Evolutionary conservation across 2,329 filamentous ascomycete genomes (phyloP).

Genomic region (Tolypocladium pustulatum): DNA sequence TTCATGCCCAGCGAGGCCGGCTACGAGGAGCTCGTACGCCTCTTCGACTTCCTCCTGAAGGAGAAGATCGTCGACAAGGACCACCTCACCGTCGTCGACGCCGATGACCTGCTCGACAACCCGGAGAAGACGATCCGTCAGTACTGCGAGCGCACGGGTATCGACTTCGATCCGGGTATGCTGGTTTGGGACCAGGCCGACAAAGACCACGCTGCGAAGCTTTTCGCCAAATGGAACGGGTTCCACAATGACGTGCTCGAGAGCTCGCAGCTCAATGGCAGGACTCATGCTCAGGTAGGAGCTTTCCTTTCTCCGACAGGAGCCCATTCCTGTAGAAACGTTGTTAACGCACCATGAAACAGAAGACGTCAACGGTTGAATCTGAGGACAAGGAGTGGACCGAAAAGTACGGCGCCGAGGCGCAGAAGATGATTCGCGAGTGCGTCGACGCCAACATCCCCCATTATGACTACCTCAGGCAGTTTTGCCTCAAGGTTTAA

Average conservation of each 20-base stretch:
- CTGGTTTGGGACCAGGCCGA: constrained; percentile 73
- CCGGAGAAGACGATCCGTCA: constrained; percentile 64
- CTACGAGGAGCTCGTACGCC: constrained; percentile 73
- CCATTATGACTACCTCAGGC: constrained; percentile 74
- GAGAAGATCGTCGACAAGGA: constrained; percentile 61
- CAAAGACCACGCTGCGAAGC: constrained; percentile 59
- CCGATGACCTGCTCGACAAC: constrained; percentile 84
- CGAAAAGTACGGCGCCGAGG: constrained; percentile 64
- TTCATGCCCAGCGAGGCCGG: constrained; percentile 86
- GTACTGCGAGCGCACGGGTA: constrained; percentile 72
- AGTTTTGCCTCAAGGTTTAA: constrained; percentile 56
- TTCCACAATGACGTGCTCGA: constrained; percentile 93
- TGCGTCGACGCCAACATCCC: constrained; percentile 61
- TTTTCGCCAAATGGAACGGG: constrained; percentile 94
- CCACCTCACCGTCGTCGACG: constrained; percentile 78
- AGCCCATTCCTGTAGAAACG: neutral
- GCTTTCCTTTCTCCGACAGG: neutral
- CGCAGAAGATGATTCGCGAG: constrained; percentile 56
- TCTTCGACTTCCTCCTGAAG: constrained; percentile 75
- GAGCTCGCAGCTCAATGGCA: constrained; percentile 64
- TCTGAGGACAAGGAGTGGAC: constrained; percentile 62
- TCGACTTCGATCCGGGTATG: constrained; percentile 70
- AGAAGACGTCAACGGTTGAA: constrained; percentile 55
- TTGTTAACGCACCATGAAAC: neutral
- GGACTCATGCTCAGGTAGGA: constrained; percentile 48